Evolutionary conservation across 2,329 filamentous ascomycete genomes (phyloP).

Genomic region (Hymenoscyphus albidus): DNA sequence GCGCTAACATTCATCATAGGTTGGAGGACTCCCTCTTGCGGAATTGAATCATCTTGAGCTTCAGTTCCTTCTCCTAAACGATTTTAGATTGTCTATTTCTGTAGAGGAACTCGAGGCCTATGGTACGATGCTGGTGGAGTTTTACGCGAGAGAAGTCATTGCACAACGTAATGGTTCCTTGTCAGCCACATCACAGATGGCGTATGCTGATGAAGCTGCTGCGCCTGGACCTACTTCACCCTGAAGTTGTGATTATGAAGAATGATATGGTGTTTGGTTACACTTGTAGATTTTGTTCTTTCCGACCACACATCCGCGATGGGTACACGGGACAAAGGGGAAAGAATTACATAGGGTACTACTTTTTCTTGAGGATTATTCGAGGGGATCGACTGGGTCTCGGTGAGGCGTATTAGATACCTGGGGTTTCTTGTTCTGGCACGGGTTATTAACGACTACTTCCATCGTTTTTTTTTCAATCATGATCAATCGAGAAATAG

Average conservation of each 20-base stretch:
- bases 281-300: background rate
- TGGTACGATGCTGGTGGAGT: slow-evolving; percentile 97
- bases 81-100: slow-evolving; percentile 88
- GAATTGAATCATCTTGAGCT: slow-evolving; percentile 96
- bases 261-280: background rate
- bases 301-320: background rate
- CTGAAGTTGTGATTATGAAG: background rate
- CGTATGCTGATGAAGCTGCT: slow-evolving; percentile 24
- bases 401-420: too few relatives aligned
- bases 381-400: too few relatives aligned
- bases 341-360: too few relatives aligned
- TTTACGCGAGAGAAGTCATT: slow-evolving; percentile 89
- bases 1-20: slow-evolving; percentile 48
- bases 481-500: too few relatives aligned
- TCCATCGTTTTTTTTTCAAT: too few relatives aligned
- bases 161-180: slow-evolving; percentile 44
- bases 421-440: too few relatives aligned
- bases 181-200: slow-evolving; percentile 22
- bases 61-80: slow-evolving; percentile 92
- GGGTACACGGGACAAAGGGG: too few relatives aligned
- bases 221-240: slow-evolving; percentile 5
- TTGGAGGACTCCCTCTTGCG: slow-evolving; percentile 84
- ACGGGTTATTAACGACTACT: too few relatives aligned
- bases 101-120: slow-evolving; percentile 96
- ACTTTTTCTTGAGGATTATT: too few relatives aligned